Percentiles rank a stretch among this genome's conserved stretches.
These are phyloP conservation scores for Lactifluus piperatus DNA, from an alignment of 768 basidiomycete species.

Conservation along the genomic window DNA sequence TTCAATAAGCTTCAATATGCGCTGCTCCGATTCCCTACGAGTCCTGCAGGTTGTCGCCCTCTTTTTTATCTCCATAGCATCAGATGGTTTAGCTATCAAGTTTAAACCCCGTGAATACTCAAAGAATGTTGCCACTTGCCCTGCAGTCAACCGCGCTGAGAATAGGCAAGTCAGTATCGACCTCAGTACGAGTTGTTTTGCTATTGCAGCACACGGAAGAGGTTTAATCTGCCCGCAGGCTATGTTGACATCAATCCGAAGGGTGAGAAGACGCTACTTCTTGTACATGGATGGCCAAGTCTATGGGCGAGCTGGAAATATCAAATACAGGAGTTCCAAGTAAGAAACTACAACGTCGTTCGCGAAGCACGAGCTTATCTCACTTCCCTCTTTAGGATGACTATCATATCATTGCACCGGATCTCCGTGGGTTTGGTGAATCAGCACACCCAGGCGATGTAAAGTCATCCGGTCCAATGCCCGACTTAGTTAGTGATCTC, in stretches of 20 bases:
- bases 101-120: slow-evolving; percentile 15
- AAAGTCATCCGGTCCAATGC: slow-evolving; percentile 47
- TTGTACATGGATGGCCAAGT: slow-evolving; percentile 77
- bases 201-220: background rate
- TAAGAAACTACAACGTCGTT: slow-evolving; percentile 17
- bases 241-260: slow-evolving; percentile 56
- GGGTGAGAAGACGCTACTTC: slow-evolving; percentile 43
- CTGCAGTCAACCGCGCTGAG: slow-evolving; percentile 15
- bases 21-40: background rate
- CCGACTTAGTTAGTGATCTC: slow-evolving; percentile 54
- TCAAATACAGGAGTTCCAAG: slow-evolving; percentile 62
- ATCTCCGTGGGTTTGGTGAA: slow-evolving; percentile 62
- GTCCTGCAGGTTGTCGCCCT: background rate
- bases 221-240: background rate
- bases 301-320: slow-evolving; percentile 69
- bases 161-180: slow-evolving; percentile 4
- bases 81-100: background rate
- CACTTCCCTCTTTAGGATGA: slow-evolving; percentile 33
- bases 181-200: slow-evolving; percentile 3
- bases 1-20: background rate
- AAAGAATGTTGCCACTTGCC: slow-evolving; percentile 13
- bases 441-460: slow-evolving; percentile 60
- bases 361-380: background rate
- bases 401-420: slow-evolving; percentile 53
- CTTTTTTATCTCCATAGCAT: background rate